Evolutionary conservation across 805 yeast genomes (phyloP).

Genomic region (Kuraishia piskuri): DNA sequence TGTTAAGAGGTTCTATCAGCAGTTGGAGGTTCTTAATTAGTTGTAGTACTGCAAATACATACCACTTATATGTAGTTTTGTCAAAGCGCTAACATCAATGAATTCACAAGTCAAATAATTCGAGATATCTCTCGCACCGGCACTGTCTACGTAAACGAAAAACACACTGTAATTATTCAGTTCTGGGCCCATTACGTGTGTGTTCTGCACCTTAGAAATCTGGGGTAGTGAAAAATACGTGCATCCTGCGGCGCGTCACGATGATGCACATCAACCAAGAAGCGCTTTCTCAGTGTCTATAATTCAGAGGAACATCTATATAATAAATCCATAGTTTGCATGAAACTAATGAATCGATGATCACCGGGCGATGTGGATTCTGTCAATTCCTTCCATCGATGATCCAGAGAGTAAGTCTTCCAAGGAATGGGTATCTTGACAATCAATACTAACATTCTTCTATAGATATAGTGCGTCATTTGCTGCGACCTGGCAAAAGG

Average conservation of each 20-base stretch:
- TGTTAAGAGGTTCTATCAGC: slow-evolving; percentile 54
- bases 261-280: too few species aligned
- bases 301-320: too few species aligned
- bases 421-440: background rate
- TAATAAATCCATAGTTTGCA: background rate
- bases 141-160: too few species aligned
- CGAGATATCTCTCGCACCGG: too few species aligned
- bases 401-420: background rate
- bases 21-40: slow-evolving; percentile 21
- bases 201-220: background rate
- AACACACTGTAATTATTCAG: too few species aligned
- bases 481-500: background rate
- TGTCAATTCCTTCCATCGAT: background rate
- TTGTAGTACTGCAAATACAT: background rate
- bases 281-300: too few species aligned
- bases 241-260: background rate
- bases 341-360: background rate
- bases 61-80: background rate
- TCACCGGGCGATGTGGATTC: background rate
- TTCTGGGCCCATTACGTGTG: too few species aligned
- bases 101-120: background rate
- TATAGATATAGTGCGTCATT: background rate
- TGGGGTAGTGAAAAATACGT: background rate
- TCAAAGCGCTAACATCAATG: background rate
- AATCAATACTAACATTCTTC: background rate